Evolutionary conservation across 306 rosid species (phyloP), one percentile per base, ranked within the genome.

Genomic region (Albizia julibrissin): DNA sequence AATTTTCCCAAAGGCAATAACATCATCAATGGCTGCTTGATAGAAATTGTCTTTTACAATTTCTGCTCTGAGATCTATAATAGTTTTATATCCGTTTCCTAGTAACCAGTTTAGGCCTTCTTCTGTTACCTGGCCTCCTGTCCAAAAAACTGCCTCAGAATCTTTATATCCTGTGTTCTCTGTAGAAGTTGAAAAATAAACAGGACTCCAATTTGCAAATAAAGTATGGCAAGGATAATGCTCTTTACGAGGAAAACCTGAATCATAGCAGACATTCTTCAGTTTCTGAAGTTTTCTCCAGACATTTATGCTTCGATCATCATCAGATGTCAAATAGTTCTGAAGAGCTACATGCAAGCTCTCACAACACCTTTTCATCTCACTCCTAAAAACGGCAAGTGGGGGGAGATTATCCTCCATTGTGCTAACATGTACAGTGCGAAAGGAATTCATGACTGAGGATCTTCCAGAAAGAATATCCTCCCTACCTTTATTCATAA

Each of bases 361-460:
- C 93, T 93, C 99, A 19, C 97, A 93, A 65, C 97, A 95, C 94
- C 93, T 87, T 85, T 93, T 95, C 97, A 93, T 91, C 90, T 95
- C 98, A 16, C 90, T 80, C 86, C 99, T 91, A 79, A 91, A 95
- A 77, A 74, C 29, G 54, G 93, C 93, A 18, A 95, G 93, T 9
- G 99, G 98, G 13, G 98, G 99, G 44, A 92, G 89, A 43, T 40
- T 58, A 68, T 93, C 97, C 81, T 92, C 98, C 74, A 74, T 74
- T 33, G 27, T 44, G 74, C 81, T 84, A 75, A 83, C 88, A 77
- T 84, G 91, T 3, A 64, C 78, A 0, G 47, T 69, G 59, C 43
- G 85, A 77, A 84, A 91, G 26, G 88, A 79, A 72, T 84, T 79
- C 86, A 84, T 81, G 76, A 74, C 29, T 0, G 90, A 78, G 42